Percentiles rank a stretch among this genome's conserved stretches.
phyloP scores from a whole-genome alignment of 805 yeast species.

The Clavispora phyllophila region DNA sequence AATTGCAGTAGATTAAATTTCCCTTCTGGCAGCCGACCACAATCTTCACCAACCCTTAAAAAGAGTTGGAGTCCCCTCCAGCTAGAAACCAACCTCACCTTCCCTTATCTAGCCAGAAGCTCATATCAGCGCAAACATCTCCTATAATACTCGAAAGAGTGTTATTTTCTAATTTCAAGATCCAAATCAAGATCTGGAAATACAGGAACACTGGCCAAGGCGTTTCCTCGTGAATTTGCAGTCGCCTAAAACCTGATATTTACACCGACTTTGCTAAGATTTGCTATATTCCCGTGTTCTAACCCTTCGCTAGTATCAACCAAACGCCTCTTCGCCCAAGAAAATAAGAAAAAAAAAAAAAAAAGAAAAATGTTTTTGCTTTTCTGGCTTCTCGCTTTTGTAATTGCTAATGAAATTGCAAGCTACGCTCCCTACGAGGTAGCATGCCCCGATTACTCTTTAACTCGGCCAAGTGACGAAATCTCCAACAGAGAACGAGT shows the following conservation, averaged over 20 bases:
- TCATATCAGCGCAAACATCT: too few species aligned
- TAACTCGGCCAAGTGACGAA: slow-evolving; percentile 44
- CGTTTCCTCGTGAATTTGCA: too few species aligned
- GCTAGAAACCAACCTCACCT: background rate
- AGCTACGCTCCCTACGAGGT: slow-evolving; percentile 57
- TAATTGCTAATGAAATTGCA: background rate
- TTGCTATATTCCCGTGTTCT: too few species aligned
- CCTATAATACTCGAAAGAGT: too few species aligned
- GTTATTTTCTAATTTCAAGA: too few species aligned
- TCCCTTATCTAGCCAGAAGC: too few species aligned
- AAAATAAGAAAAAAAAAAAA: background rate
- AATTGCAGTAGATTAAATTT: background rate
- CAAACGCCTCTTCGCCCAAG: too few species aligned
- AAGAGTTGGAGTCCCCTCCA: background rate
- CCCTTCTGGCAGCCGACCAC: background rate
- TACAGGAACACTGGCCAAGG: too few species aligned
- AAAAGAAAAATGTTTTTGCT: background rate
- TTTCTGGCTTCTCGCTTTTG: background rate
- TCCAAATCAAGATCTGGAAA: too few species aligned
- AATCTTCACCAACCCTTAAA: background rate
- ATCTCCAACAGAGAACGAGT: slow-evolving; percentile 43
- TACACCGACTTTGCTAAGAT: too few species aligned
- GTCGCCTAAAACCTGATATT: too few species aligned
- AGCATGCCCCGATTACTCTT: slow-evolving; percentile 40
- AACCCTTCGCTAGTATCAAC: too few species aligned